Evolutionary conservation across 2,329 filamentous ascomycete species (phyloP).

Genomic region (Aspergillus floridensis): DNA sequence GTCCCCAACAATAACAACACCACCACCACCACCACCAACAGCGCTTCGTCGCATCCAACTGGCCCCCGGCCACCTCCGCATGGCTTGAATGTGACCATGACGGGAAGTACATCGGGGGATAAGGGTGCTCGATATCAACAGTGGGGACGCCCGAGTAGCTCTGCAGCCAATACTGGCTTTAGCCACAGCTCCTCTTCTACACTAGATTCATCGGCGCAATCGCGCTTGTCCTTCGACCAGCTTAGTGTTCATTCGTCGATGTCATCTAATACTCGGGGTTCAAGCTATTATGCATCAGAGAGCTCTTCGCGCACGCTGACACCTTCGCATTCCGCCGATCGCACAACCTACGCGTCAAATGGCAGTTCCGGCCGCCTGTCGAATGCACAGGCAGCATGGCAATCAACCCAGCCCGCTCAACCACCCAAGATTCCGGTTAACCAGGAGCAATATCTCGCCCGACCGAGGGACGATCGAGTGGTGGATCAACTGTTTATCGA

Average conservation of each 20-base stretch:
- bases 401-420: slow-evolving; percentile 24
- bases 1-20: slow-evolving; percentile 36
- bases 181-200: slow-evolving; percentile 60
- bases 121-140: slow-evolving; percentile 71
- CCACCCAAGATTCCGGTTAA: slow-evolving; percentile 31
- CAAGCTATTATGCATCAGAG: slow-evolving; percentile 57
- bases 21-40: slow-evolving; percentile 37
- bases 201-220: slow-evolving; percentile 52
- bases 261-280: slow-evolving; percentile 58
- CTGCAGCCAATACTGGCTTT: slow-evolving; percentile 52
- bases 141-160: slow-evolving; percentile 65
- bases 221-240: slow-evolving; percentile 61
- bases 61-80: slow-evolving; percentile 61
- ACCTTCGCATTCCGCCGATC: slow-evolving; percentile 36
- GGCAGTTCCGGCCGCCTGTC: slow-evolving; percentile 30
- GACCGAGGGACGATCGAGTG: slow-evolving; percentile 60
- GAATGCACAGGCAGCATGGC: slow-evolving; percentile 30
- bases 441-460: slow-evolving; percentile 42
- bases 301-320: slow-evolving; percentile 46
- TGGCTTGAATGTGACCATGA: slow-evolving; percentile 59
- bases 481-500: slow-evolving; percentile 90
- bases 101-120: slow-evolving; percentile 69
- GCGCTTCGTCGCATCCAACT: slow-evolving; percentile 56
- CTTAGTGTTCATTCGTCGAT: slow-evolving; percentile 62
- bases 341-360: slow-evolving; percentile 27